Conservation (phyloP, 176 grass and related monocot species). For the Stipa capillata region DNA sequence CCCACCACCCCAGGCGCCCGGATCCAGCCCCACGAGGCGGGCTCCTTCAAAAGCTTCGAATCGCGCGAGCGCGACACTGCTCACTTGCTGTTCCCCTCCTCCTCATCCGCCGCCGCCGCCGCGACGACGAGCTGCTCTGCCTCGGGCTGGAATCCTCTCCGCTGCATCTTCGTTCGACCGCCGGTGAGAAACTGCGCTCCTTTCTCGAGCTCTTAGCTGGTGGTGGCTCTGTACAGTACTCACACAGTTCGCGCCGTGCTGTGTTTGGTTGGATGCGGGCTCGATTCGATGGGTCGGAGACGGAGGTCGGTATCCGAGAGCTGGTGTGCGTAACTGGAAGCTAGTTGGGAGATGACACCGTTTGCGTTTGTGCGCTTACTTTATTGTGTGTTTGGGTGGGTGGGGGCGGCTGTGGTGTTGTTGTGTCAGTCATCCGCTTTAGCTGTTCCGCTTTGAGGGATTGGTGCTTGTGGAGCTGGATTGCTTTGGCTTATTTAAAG, state of each 20-base stretch:
- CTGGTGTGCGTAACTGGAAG: neutral
- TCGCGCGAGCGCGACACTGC: neutral
- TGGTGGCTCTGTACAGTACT: neutral
- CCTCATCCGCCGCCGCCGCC: neutral
- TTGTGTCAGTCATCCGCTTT: slow-evolving; percentile 32
- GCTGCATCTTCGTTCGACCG: neutral
- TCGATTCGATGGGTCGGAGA: slow-evolving; percentile 17
- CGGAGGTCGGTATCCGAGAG: neutral
- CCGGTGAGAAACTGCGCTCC: slow-evolving; percentile 17
- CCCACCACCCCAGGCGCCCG: neutral
- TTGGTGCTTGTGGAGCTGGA: slow-evolving; percentile 47
- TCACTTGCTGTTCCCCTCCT: neutral
- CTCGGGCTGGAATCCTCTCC: neutral
- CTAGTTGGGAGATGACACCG: slow-evolving; percentile 19
- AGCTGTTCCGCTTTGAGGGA: slow-evolving; percentile 24
- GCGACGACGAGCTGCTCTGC: neutral
- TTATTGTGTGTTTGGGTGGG: slow-evolving; percentile 21
- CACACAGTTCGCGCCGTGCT: neutral
- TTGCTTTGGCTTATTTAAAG: slow-evolving; percentile 17
- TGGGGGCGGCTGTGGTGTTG: slow-evolving; percentile 24
- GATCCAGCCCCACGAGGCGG: slow-evolving; percentile 15
- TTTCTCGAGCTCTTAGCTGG: neutral
- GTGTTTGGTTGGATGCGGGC: neutral
- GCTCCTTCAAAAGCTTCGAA: slow-evolving; percentile 19
- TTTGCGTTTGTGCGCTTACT: slow-evolving; percentile 26